Base-by-base conservation (phyloP, 2,329 filamentous ascomycete species). In the Talaromyces sp. region DNA sequence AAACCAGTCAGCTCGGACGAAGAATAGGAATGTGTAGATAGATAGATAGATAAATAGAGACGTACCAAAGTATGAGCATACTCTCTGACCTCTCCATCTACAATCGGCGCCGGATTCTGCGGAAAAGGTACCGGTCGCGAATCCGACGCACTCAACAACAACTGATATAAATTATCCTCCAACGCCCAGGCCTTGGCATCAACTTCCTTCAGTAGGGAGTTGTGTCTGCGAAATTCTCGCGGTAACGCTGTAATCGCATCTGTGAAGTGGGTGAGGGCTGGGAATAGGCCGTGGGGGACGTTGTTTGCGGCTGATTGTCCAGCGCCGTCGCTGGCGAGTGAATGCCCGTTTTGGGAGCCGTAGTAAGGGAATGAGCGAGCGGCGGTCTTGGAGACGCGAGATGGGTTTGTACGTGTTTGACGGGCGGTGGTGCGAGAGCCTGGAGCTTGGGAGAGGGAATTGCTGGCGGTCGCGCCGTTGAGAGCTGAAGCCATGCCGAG, bases 131-230 rank as follows among this genome's bases (percentile, higher is more conserved):
- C 71, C n/a, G 73, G 70, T 68, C 73, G 72, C 37, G 73, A 74
- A 62, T 78, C 73, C 10, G 71, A 74, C 6, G 77, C 73, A 27
- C 66, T 66, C 66, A 76, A 84, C 71, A 96, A 86, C 67, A 96
- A 84, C 73, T 90, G 86, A 73, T 90, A 89, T 66, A 99, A 85
- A 73, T 89, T 86, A 71, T 95, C 90, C 76, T 97, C 92, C 7
- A 95, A 90, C 31, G 88, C 89, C 79, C 93, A 95, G 69, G 96
- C 91, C 81, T 99, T 99, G 68, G 94, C 94, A 81, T 99, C 95
- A 57, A 98, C 95, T 80, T 99, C 95, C 78, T 97, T 97, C 70
- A 99, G 84, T 64, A 98, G 86, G 39, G 94, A 97, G 72, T 97
- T 97, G 78, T 99, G 94, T 74, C 93, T 89, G 71, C 97, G 92